These are phyloP conservation scores for Oryza glaberrima DNA, from an alignment of 176 grass and related monocot species.

Conservation along the genomic window DNA sequence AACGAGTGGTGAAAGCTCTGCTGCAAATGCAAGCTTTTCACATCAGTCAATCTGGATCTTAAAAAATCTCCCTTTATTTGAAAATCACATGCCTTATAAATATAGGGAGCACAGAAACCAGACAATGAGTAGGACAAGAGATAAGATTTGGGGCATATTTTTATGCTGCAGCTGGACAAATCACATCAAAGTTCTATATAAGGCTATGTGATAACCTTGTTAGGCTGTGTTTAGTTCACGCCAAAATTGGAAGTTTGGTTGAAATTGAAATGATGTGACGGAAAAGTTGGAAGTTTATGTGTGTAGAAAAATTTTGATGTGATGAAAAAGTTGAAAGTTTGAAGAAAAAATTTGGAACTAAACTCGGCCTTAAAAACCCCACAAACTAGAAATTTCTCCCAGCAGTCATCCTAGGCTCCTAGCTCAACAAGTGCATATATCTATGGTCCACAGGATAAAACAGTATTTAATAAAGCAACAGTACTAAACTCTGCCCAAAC, in stretches of 20 bases:
- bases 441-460: slow-evolving; percentile 18
- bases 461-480: background rate
- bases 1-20: slow-evolving; percentile 16
- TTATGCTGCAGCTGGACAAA: slow-evolving; percentile 23
- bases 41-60: slow-evolving; percentile 5
- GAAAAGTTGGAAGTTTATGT: no score
- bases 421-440: background rate
- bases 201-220: slow-evolving; percentile 10
- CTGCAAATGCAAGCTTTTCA: slow-evolving; percentile 19
- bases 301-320: no score
- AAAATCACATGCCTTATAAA: slow-evolving; percentile 22
- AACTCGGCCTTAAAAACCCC: background rate
- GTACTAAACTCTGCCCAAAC: background rate
- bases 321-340: no score
- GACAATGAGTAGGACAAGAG: slow-evolving; percentile 36
- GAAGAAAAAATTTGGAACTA: no score
- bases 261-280: no score
- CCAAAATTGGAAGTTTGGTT: no score
- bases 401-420: background rate
- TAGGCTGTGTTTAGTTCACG: background rate
- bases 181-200: slow-evolving; percentile 30
- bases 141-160: slow-evolving; percentile 33
- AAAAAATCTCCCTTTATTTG: background rate
- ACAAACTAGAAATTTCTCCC: background rate
- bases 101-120: slow-evolving; percentile 26